Conservation (phyloP, 106 monocot species). For the Dendrobium catenatum region DNA sequence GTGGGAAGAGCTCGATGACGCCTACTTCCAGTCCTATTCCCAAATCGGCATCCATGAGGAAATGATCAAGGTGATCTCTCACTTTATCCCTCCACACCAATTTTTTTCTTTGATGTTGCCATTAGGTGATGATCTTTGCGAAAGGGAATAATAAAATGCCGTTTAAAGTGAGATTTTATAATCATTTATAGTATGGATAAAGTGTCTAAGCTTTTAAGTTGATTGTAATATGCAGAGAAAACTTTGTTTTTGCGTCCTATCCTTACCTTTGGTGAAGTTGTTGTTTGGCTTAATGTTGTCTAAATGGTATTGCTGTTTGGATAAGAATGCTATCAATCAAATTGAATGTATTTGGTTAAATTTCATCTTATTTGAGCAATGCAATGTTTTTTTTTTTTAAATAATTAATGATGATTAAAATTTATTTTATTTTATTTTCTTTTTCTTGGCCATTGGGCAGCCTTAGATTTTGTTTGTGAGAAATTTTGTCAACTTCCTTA, state of each 20-base stretch:
- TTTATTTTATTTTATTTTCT: background rate
- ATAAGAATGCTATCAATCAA: background rate
- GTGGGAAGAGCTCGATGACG: conserved; percentile 55
- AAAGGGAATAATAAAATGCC: background rate
- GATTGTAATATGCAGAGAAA: background rate
- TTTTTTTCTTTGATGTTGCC: background rate
- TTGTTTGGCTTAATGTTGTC: too few relatives aligned
- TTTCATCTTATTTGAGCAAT: background rate
- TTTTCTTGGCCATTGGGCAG: too few relatives aligned
- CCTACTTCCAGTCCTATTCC: conserved; percentile 84
- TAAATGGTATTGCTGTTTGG: background rate
- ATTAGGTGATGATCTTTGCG: background rate
- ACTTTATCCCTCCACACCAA: background rate
- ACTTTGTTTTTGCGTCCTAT: too few relatives aligned
- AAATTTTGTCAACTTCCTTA: too few relatives aligned
- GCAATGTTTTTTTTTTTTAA: background rate
- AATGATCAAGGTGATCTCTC: conserved; percentile 74
- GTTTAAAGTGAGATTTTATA: too few relatives aligned
- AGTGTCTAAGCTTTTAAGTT: too few relatives aligned
- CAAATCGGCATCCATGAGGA: conserved; percentile 90
- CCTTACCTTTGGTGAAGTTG: too few relatives aligned
- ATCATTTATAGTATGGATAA: too few relatives aligned
- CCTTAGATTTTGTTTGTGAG: too few relatives aligned
- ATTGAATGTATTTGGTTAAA: background rate
- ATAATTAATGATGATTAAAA: background rate